A percentile compares a stretch with the other conserved stretches of the same genome.
Conservation (phyloP, 805 yeast species). For the Candida fluviatilis region DNA sequence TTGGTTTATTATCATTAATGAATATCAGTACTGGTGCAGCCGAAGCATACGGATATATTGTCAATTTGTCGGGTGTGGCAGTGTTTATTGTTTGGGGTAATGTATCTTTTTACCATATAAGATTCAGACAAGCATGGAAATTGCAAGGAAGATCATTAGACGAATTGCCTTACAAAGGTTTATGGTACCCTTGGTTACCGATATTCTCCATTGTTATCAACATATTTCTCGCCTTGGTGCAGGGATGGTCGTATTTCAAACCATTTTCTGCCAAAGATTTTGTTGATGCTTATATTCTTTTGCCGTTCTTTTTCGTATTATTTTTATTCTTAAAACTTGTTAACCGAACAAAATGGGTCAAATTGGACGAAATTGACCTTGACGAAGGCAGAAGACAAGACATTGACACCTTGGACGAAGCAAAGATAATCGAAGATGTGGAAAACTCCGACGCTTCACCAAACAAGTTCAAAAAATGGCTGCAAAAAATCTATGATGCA, state of each 20-base stretch:
- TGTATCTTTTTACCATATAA: constrained; percentile 50
- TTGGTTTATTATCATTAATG: constrained; percentile 56
- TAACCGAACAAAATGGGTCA: constrained; percentile 39
- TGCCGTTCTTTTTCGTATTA: constrained; percentile 52
- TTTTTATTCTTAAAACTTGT: constrained; percentile 34
- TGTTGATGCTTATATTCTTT: constrained; percentile 57
- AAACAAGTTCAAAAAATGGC: neutral
- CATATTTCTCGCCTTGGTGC: constrained; percentile 52
- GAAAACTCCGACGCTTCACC: constrained; percentile 12
- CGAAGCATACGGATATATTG: constrained; percentile 55
- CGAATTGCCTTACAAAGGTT: constrained; percentile 33
- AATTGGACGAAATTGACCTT: constrained; percentile 43
- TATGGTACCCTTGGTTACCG: constrained; percentile 49
- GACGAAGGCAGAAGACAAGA: constrained; percentile 48
- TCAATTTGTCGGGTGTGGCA: constrained; percentile 61
- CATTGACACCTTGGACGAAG: constrained; percentile 13
- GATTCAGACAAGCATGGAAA: constrained; percentile 48
- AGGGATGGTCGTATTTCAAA: constrained; percentile 61
- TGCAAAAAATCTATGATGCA: neutral
- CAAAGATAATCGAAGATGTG: no score
- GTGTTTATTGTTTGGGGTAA: constrained; percentile 67
- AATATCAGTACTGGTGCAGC: constrained; percentile 55
- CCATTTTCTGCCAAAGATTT: constrained; percentile 48
- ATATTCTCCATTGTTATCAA: constrained; percentile 47
- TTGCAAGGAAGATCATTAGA: constrained; percentile 32